Evolutionary conservation across 2,329 filamentous ascomycete genomes (phyloP).

Genomic region (Cladophialophora chaetospira): DNA sequence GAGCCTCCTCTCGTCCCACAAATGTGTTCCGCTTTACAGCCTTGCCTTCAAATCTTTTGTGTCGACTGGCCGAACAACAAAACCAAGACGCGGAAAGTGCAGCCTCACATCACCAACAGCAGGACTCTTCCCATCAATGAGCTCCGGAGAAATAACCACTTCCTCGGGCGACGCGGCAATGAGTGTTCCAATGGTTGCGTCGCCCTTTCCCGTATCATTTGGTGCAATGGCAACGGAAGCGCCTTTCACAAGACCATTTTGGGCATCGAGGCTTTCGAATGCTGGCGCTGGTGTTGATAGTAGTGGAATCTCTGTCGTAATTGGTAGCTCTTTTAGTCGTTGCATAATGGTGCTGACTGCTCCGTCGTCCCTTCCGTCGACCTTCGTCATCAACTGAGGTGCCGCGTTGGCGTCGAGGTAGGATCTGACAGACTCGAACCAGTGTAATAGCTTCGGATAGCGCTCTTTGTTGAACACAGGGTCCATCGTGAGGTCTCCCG

Average conservation of each 20-base stretch:
- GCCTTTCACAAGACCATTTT: conserved; percentile 25
- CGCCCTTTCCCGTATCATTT: conserved; percentile 29
- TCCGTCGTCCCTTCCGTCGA: conserved; percentile 17
- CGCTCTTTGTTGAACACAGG: conserved; percentile 26
- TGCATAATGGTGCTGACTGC: conserved; percentile 30
- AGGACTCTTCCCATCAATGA: background rate
- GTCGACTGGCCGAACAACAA: conserved; percentile 17
- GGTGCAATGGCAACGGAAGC: conserved; percentile 26
- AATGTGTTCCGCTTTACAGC: too few species aligned
- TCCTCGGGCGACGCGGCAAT: conserved; percentile 29
- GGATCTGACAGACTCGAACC: conserved; percentile 25
- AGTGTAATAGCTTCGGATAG: conserved; percentile 25
- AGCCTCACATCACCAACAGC: conserved; percentile 18
- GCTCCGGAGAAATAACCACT: conserved; percentile 24
- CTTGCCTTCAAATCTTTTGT: too few species aligned
- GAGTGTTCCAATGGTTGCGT: conserved; percentile 27
- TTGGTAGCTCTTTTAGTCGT: conserved; percentile 44
- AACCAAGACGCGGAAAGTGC: conserved; percentile 25
- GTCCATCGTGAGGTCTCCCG: conserved; percentile 20
- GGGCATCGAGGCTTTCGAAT: conserved; percentile 19
- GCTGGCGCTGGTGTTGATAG: conserved; percentile 22
- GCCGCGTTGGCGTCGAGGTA: conserved; percentile 19
- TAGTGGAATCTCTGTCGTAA: conserved; percentile 38
- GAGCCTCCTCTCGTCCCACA: too few species aligned
- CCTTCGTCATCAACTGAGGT: conserved; percentile 22